phyloP scores from a whole-genome alignment of 2,329 filamentous ascomycete genomes.

The Onygenales sp. region DNA sequence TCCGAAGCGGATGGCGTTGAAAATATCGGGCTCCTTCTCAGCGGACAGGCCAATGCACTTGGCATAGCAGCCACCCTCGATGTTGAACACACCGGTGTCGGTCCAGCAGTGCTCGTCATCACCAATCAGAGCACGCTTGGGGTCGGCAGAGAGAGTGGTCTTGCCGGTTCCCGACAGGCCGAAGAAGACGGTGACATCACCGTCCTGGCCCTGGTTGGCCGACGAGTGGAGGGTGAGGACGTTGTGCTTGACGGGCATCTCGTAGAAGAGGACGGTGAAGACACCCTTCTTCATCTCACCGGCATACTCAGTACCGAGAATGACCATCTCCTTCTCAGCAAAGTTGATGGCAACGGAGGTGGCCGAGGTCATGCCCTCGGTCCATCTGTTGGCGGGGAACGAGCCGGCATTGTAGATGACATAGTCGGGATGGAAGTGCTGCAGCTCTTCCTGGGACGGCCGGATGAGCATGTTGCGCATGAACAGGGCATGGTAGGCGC shows the following conservation, averaged over 20 bases:
- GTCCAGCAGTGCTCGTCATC: constrained; percentile 99
- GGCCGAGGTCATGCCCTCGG: constrained; percentile 95
- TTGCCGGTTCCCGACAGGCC: constrained; percentile 97
- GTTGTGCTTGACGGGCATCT: constrained; percentile 99
- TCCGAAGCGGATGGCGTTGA: constrained; percentile 88
- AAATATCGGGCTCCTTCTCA: constrained; percentile 99
- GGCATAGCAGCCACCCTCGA: constrained; percentile 98
- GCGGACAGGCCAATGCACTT: constrained; percentile 96
- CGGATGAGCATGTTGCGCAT: constrained; percentile 99
- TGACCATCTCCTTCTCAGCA: constrained; percentile 99
- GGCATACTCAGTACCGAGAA: constrained; percentile 96
- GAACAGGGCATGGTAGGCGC: constrained; percentile 98
- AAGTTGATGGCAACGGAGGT: constrained; percentile 99
- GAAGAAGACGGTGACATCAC: constrained; percentile 98
- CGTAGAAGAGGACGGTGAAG: constrained; percentile 99
- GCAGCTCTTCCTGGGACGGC: constrained; percentile 78
- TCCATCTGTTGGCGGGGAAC: constrained; percentile 97
- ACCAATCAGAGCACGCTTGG: constrained; percentile 90
- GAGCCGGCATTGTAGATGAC: constrained; percentile 99
- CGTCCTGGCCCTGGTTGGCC: constrained; percentile 88
- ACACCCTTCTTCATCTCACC: constrained; percentile 98
- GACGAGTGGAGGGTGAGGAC: constrained; percentile 97
- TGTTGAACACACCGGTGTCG: constrained; percentile 96
- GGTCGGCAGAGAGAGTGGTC: constrained; percentile 94
- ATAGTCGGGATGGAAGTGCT: constrained; percentile 98